These are phyloP conservation scores for Ustilago esculenta DNA, from an alignment of 1,284 basidiomycete genomes.

Conservation along the genomic window DNA sequence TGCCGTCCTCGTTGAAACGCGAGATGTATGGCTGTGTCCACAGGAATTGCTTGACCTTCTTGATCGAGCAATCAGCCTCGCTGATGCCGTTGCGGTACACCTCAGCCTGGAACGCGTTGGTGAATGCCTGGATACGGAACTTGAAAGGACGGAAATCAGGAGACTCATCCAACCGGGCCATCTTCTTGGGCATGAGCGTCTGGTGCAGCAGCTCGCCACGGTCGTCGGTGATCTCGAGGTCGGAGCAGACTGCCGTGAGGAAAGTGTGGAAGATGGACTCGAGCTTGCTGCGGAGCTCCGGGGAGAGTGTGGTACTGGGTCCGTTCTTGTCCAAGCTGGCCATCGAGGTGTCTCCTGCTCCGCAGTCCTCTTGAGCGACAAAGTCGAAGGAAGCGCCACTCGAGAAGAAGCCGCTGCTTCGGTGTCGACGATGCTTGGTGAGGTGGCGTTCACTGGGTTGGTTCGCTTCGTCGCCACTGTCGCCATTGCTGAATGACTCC, in stretches of 20 bases:
- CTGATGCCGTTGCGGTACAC: constrained; percentile 72
- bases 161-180: constrained; percentile 73
- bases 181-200: constrained; percentile 84
- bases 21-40: constrained; percentile 93
- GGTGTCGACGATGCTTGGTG: constrained; percentile 47
- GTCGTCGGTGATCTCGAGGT: constrained; percentile 87
- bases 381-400: constrained; percentile 50
- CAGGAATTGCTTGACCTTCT: constrained; percentile 86
- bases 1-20: constrained; percentile 96
- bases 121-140: constrained; percentile 98
- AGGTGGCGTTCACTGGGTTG: constrained; percentile 17
- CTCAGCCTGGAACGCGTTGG: constrained; percentile 93
- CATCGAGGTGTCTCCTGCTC: constrained; percentile 18
- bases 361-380: constrained; percentile 19
- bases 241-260: constrained; percentile 86
- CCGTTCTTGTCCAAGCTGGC: constrained; percentile 29
- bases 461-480: constrained; percentile 37
- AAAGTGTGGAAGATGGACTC: constrained; percentile 92
- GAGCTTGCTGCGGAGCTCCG: constrained; percentile 81
- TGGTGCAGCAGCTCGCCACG: constrained; percentile 98
- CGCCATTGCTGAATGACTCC: constrained; percentile 48
- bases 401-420: constrained; percentile 49
- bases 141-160: constrained; percentile 98
- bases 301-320: constrained; percentile 22
- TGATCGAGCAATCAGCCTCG: constrained; percentile 71